Conservation (phyloP, 108 stramenopile species). For the Skeletonema costatum region DNA sequence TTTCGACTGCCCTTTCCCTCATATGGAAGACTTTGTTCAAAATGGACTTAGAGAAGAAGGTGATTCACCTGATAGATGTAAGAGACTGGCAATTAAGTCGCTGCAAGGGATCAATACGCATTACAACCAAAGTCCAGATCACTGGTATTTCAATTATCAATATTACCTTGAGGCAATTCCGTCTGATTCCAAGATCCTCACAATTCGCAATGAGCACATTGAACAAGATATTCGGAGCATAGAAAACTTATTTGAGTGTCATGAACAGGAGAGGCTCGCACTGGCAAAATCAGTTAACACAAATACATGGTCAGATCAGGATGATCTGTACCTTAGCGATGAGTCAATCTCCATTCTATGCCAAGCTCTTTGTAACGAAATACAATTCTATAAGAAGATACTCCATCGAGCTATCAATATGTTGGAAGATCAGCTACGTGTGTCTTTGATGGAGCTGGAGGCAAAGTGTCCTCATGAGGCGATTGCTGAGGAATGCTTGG, state of each 20-base stretch:
- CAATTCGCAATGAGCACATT: neutral
- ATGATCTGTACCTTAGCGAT: conserved; percentile 20
- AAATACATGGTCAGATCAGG: neutral
- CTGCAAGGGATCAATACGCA: neutral
- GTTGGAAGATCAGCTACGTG: neutral
- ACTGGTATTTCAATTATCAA: neutral
- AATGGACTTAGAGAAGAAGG: neutral
- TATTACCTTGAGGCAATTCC: neutral
- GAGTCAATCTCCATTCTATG: conserved; percentile 41
- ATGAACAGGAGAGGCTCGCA: neutral
- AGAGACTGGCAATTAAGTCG: neutral
- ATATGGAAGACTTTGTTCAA: neutral
- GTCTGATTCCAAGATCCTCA: neutral
- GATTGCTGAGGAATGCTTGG: neutral
- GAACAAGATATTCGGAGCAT: neutral
- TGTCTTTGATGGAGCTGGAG: neutral
- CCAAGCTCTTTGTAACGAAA: conserved; percentile 46
- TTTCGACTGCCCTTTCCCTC: neutral
- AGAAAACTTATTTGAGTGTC: neutral
- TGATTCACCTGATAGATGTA: neutral
- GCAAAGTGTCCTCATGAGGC: neutral
- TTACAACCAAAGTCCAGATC: neutral
- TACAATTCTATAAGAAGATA: conserved; percentile 51
- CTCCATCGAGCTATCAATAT: neutral
- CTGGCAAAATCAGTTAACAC: neutral